Conservation (phyloP, 495 filamentous ascomycete genomes). For the Hypoxylon lenormandii region DNA sequence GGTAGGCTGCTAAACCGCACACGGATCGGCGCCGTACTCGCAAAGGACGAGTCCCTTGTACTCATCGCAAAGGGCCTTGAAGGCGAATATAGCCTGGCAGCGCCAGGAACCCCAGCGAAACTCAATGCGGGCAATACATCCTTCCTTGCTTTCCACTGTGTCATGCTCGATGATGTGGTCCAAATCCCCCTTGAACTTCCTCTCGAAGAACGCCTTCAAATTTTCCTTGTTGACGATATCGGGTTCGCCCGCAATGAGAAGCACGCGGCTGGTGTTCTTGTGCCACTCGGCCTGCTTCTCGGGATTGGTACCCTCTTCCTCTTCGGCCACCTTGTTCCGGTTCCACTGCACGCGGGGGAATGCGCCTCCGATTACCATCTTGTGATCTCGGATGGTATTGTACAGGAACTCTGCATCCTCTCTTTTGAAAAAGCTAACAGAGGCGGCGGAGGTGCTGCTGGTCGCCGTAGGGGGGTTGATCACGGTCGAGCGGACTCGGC, state of each 20-base stretch:
- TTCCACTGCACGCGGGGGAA: constrained; percentile 19
- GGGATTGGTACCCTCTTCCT: not conserved
- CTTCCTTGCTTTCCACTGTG: not conserved
- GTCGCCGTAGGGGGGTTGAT: constrained; percentile 8
- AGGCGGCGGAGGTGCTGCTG: constrained; percentile 7
- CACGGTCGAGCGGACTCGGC: constrained; percentile 26
- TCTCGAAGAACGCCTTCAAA: constrained; percentile 28
- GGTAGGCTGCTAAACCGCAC: not conserved
- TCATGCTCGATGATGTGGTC: constrained; percentile 41
- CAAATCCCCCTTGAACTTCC: constrained; percentile 39
- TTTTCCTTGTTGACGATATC: constrained; percentile 30
- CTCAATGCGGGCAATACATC: constrained; percentile 38
- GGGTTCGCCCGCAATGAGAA: constrained; percentile 36
- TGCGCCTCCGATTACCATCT: not conserved
- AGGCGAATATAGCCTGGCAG: constrained; percentile 53
- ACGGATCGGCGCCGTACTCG: constrained; percentile 29
- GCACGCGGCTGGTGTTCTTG: constrained; percentile 25
- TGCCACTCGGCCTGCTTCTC: no score
- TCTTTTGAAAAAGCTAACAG: constrained; percentile 33
- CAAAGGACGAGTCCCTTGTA: constrained; percentile 8
- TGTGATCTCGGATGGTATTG: not conserved
- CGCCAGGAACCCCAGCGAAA: constrained; percentile 58
- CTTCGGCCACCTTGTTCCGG: constrained; percentile 18
- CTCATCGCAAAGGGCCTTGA: constrained; percentile 51
- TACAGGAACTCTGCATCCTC: constrained; percentile 10